Evolutionary conservation across 23 red algal species (phyloP), one percentile per base, ranked within the genome.

Genomic region (Gracilaria domingensis): DNA sequence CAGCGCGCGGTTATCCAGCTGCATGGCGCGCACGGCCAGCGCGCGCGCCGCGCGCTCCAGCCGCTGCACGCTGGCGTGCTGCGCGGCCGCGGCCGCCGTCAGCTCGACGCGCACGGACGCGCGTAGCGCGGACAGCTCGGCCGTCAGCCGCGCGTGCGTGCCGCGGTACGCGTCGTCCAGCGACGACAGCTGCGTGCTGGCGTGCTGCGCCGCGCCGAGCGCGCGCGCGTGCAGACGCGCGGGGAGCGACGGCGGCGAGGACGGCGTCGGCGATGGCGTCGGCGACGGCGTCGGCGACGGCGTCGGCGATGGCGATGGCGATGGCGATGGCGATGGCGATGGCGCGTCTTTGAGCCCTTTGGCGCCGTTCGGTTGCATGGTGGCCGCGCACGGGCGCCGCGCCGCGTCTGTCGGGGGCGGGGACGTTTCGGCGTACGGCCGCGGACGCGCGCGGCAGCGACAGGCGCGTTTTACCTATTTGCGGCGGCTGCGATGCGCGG

Each of bases 1-100:
- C 8, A 91, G 48, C 58, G 54, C 73, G 7, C 75, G 30, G 74
- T 80, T 91, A 12, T 91, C 87, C 9, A 91, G 50, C 38, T 91
- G 66, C 75, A 91, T 57, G 16, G 87, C 87, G 5, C 75, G 24
- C 23, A 91, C 59, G 4, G 87, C 75, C 25, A 91, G 30, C 21
- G 76, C 72, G 2, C 76, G 55, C 1, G 87, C 87, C 8, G 87
- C 87, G 35, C 73, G 73, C 32, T 91, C 87, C 54, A 82, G 42
- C 25, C 72, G 40, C 39, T 77, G 72, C 2, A 30, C 39, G 23
- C 9, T 50, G n/a, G 72, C 72, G 1, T 32, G 8, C 3, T 77
- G 72, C 12, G 39, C 39, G 4, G 72, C 11, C 11, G 72, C 72
- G 0, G 42, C 45, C 4, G 72, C 38, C 13, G 28, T 77, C 8